Conservation (phyloP, 2,329 filamentous ascomycete genomes). For the Colletotrichum theobromicola region DNA sequence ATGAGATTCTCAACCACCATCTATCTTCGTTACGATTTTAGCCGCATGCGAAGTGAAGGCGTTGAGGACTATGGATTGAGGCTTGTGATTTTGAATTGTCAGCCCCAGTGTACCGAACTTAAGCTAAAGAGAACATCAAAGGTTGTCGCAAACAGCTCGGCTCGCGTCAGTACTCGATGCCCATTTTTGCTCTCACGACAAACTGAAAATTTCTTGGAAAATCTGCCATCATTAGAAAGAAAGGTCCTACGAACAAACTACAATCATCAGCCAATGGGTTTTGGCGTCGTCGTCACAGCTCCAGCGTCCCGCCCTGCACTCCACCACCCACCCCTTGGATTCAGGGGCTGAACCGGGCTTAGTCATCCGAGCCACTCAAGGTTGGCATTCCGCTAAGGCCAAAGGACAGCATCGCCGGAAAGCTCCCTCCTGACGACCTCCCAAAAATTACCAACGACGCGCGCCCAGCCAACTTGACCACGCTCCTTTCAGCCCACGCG, state of each 20-base stretch:
- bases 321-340: conserved; percentile 1
- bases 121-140: no score
- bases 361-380: conserved; percentile 11
- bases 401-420: conserved; percentile 17
- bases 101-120: no score
- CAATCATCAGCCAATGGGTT: neutral
- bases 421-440: neutral
- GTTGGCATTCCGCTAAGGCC: conserved; percentile 3
- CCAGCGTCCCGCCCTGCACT: neutral
- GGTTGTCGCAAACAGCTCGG: no score
- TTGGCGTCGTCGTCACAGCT: neutral
- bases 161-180: no score
- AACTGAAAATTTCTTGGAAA: no score
- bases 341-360: conserved; percentile 13
- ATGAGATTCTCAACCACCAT: neutral
- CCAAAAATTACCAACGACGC: neutral
- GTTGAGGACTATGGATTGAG: neutral
- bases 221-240: neutral
- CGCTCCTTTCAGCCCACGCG: conserved; percentile 28
- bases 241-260: accelerated
- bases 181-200: no score
- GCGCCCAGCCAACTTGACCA: conserved; percentile 25
- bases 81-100: neutral
- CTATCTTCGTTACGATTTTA: neutral
- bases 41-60: accelerated